Conservation (phyloP, 2,329 filamentous ascomycete genomes). For the Fusarium ambrosium region DNA sequence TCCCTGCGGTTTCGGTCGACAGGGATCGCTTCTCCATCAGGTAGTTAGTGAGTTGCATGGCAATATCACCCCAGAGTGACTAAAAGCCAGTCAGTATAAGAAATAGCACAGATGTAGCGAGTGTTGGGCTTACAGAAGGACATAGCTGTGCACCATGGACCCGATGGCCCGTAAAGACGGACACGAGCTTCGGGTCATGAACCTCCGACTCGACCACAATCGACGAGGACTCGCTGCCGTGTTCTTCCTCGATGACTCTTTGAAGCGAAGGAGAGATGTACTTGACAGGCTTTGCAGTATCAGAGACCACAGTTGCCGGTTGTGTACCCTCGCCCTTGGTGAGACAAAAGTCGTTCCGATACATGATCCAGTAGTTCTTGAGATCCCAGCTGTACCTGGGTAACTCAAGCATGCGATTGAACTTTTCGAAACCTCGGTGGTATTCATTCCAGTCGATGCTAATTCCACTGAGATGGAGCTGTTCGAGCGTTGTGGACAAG, state of each 20-base stretch:
- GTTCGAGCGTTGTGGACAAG: conserved; percentile 67
- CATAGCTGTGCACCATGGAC: conserved; percentile 41
- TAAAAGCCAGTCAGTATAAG: conserved; percentile 7
- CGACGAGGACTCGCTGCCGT: conserved; percentile 14
- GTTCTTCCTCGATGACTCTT: conserved; percentile 32
- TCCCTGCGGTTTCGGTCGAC: conserved; percentile 14
- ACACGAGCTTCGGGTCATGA: conserved; percentile 25
- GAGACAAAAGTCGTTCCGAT: conserved; percentile 78
- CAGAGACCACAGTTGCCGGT: neutral
- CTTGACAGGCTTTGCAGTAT: conserved; percentile 10
- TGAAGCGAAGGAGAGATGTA: conserved; percentile 40
- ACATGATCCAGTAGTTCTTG: conserved; percentile 78
- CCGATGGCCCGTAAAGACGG: conserved; percentile 35
- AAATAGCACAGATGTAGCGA: too few species aligned
- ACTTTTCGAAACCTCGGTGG: conserved; percentile 63
- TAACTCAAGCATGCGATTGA: conserved; percentile 67
- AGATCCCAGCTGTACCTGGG: conserved; percentile 80
- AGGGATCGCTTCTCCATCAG: conserved; percentile 33
- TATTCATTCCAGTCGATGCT: conserved; percentile 77
- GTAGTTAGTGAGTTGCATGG: conserved; percentile 25
- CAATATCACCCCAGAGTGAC: conserved; percentile 38
- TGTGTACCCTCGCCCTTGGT: conserved; percentile 67
- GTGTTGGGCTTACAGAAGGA: conserved; percentile 33
- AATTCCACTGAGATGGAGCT: conserved; percentile 72
- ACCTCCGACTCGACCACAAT: conserved; percentile 35